Base-by-base conservation (phyloP, 352 stramenopile genomes). In the Globisporangium mamillatum region DNA sequence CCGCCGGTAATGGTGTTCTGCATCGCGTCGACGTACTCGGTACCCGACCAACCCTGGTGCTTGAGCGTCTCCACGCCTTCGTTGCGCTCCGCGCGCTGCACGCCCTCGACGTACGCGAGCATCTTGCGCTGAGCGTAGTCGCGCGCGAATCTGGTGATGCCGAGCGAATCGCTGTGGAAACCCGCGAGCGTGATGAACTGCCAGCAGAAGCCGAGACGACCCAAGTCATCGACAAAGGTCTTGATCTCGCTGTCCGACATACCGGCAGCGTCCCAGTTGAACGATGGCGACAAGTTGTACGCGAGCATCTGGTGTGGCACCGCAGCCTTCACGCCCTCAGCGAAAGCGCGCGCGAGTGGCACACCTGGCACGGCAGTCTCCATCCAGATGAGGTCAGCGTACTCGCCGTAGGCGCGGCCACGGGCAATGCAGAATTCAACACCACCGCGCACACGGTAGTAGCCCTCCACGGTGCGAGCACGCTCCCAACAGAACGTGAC, bases 131-230 rank as follows among this genome's bases (percentile, higher is more conserved):
- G 84, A 65, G 85, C 95, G 96, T 83, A 94, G 86, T 94, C 88
- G 69, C 96, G 88, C 8, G 97, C 95, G 58, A 99, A 97, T 63
- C 97, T 84, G 1, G 97, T 98, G 44, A 98, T 98, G 74, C 97
- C 90, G 34, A 99, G 90, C 62, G 96, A 98, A 79, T 99, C 97
- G 55, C 91, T 95, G 88, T 99, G 97, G 86, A 99, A 99, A 66
- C 97, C 97, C 62, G 97, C 97, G 53, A 99, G 87, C 58, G 97
- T 99, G 68, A 99, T 99, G 79, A 99, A 99, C 84, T 99, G 97
- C 95, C 96, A 99, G 60, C 92, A 96, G 80, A 98, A 99, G 66
- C 97, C 97, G 63, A 99, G 82, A 48, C 88, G 85, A 34, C 91
- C 97, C 48, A 99, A 81, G 65, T 98, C 96, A 54, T 96, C 89